Conservation (phyloP, 331 rosid genomes). For the Spiraea crenata region DNA sequence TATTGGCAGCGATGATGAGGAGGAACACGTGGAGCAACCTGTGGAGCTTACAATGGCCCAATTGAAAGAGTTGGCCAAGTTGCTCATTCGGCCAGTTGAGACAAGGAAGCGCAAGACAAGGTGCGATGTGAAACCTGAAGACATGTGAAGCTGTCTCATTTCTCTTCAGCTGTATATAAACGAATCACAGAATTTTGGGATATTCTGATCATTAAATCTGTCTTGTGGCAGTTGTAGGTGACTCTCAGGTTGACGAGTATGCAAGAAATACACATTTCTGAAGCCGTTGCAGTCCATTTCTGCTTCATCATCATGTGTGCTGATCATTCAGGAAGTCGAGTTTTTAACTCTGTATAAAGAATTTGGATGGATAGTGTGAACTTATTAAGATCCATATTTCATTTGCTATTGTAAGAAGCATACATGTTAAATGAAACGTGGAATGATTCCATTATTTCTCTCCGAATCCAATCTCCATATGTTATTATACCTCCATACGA, state of each 20-base stretch:
- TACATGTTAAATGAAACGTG: too few relatives aligned
- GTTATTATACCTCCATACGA: too few relatives aligned
- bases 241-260: background rate
- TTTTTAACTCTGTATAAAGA: too few relatives aligned
- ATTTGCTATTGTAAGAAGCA: too few relatives aligned
- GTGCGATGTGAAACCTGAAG: conserved; percentile 62
- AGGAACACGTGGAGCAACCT: conserved; percentile 28
- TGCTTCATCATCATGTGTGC: too few relatives aligned
- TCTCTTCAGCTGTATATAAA: background rate
- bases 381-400: too few relatives aligned
- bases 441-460: too few relatives aligned
- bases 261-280: conserved; percentile 3
- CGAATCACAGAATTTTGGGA: background rate
- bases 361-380: too few relatives aligned
- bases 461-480: too few relatives aligned
- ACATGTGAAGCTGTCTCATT: conserved; percentile 16
- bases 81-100: conserved; percentile 7
- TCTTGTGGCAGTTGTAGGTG: background rate
- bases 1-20: conserved; percentile 26
- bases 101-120: conserved; percentile 40
- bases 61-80: conserved; percentile 26
- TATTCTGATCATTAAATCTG: background rate
- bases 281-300: background rate
- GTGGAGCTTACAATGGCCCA: conserved; percentile 23
- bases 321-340: too few relatives aligned